These are phyloP conservation scores for Fusarium incarnatum DNA, from an alignment of 2,329 filamentous ascomycete genomes.

Conservation along the genomic window DNA sequence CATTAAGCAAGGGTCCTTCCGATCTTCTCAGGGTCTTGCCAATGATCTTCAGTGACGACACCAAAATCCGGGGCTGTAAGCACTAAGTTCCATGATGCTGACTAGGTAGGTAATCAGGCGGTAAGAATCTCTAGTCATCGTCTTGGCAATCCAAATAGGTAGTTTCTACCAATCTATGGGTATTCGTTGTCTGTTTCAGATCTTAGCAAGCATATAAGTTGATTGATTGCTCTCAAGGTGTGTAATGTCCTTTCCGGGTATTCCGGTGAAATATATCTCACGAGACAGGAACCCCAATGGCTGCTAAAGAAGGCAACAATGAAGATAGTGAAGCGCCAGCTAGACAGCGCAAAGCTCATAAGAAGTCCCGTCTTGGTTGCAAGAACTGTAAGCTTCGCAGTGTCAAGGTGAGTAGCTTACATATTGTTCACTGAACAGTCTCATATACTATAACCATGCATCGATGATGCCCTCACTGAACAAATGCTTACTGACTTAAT, in stretches of 20 bases:
- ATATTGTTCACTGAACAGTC: not conserved
- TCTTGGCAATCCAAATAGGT: conserved; percentile 1
- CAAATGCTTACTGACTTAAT: not conserved
- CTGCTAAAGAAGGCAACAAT: conserved; percentile 2
- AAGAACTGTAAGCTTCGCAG: conserved; percentile 67
- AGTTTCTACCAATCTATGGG: not conserved
- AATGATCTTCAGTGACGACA: not conserved
- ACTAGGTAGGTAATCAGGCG: not conserved
- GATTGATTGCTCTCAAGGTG: not conserved
- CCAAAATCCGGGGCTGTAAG: conserved; percentile 7
- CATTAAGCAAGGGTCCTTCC: not conserved
- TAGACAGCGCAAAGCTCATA: conserved; percentile 56
- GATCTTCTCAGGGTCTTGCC: not conserved
- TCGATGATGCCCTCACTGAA: not conserved
- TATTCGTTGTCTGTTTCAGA: not conserved
- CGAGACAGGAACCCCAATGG: conserved; percentile 10
- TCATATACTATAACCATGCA: not conserved
- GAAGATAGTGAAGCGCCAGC: not conserved
- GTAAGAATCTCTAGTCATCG: not conserved
- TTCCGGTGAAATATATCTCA: not conserved
- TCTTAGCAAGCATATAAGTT: not conserved
- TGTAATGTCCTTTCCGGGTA: conserved; percentile 3
- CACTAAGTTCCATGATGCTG: conserved; percentile 6
- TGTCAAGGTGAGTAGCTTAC: conserved; percentile 57
- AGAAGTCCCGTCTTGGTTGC: conserved; percentile 65